Percentiles rank a stretch among this genome's conserved stretches.
Conservation (phyloP, 352 stramenopile genomes). For the Thalassiosira hispida region DNA sequence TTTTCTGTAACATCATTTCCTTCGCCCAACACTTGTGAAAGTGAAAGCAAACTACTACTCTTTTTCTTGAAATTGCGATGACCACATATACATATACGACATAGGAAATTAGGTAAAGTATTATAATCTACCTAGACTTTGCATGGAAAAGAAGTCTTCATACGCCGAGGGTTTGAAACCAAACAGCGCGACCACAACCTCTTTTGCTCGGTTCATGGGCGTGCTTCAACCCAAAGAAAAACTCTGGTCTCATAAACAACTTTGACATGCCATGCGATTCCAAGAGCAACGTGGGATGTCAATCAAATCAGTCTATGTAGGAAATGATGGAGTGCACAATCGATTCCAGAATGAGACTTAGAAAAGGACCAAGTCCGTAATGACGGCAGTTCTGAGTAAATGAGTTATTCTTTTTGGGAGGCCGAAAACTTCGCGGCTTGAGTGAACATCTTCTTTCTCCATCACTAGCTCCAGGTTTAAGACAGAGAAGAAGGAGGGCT, state of each 20-base stretch:
- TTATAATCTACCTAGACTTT: too few species aligned
- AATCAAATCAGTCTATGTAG: slow-evolving; percentile 30
- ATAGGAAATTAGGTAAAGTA: too few species aligned
- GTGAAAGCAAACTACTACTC: not conserved
- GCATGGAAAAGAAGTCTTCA: too few species aligned
- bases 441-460: not conserved
- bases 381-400: slow-evolving; percentile 5
- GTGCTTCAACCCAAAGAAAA: slow-evolving; percentile 32
- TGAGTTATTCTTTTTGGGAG: not conserved
- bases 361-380: slow-evolving; percentile 13
- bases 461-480: not conserved
- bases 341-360: slow-evolving; percentile 25
- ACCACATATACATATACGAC: not conserved
- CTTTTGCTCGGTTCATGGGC: not conserved
- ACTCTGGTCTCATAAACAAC: slow-evolving; percentile 23
- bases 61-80: not conserved
- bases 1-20: not conserved
- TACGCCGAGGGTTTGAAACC: too few species aligned
- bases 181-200: too few species aligned
- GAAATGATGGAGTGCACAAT: slow-evolving; percentile 26
- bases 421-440: not conserved
- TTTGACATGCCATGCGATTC: slow-evolving; percentile 22
- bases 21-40: slow-evolving; percentile 7
- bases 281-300: slow-evolving; percentile 25
- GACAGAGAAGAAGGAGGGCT: not conserved